Evolutionary conservation across 371 early-diverging fungal species (phyloP).

Genomic region (Fennellomyces sp.): DNA sequence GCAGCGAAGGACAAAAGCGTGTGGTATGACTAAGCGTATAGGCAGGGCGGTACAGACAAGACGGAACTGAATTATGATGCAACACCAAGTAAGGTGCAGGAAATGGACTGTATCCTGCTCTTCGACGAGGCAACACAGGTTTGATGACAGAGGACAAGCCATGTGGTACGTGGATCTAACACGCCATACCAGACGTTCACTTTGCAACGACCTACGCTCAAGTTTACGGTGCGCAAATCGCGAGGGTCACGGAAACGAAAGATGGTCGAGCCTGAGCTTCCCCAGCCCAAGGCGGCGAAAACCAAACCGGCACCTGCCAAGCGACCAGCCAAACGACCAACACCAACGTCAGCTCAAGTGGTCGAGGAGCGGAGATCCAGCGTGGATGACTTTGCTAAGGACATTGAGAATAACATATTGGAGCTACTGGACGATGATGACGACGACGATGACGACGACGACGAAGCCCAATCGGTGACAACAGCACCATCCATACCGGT

Average conservation of each 20-base stretch:
- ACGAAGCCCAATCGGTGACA: neutral
- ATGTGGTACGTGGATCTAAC: neutral
- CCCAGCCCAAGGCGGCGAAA: neutral
- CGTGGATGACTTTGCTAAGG: conserved; percentile 13
- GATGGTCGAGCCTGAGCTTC: neutral
- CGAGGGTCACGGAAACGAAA: conserved; percentile 2
- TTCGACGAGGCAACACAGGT: conserved; percentile 5
- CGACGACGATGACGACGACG: conserved; percentile 8
- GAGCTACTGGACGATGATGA: conserved; percentile 15
- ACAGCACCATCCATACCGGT: neutral
- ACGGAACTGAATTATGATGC: conserved; percentile 9
- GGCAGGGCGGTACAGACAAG: neutral
- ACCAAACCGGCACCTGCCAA: neutral
- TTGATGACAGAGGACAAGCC: no score
- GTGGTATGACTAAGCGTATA: neutral
- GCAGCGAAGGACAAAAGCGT: neutral
- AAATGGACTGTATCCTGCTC: conserved; percentile 3
- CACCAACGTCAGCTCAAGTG: neutral
- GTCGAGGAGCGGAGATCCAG: conserved; percentile 3
- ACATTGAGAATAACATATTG: conserved; percentile 6
- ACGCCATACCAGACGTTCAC: conserved; percentile 8
- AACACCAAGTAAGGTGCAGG: conserved; percentile 4
- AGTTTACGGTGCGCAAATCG: conserved; percentile 9
- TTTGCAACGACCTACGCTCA: conserved; percentile 8
- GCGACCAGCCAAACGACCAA: neutral